Base-by-base conservation (phyloP, 768 basidiomycete species). In the Pleurotus salmoneostramineus region DNA sequence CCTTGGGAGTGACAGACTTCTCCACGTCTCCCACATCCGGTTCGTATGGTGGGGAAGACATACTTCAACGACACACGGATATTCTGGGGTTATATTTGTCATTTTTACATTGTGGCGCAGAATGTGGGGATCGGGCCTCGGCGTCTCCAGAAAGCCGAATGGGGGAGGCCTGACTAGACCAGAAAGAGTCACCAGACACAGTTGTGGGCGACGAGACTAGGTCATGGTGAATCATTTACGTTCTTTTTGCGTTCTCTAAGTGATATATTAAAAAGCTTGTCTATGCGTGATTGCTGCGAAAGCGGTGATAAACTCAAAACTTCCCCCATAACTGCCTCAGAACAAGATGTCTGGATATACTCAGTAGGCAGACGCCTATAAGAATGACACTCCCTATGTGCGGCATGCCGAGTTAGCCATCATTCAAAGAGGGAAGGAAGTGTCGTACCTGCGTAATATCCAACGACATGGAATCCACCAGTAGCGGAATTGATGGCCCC, bases 401-500 rank as follows among this genome's bases (percentile, higher is more conserved):
- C 31, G 21, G 37, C 44, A n/a, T 6, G 44, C 17, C 44, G 6
- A 5, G 3, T 12, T 6, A 40, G 12, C 11, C 17, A 21, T 27
- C 21, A 45, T 45, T 11, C 6, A 15, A 14, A n/a, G 17, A 2
- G 4, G 15, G 44, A 6, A 5, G 44, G 12, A 17, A 2, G 15
- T 11, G 17, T 3, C 10, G n/a, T 40, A 78, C 80, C 81, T 37
- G 83, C 83, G 60, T 79, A 86, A 52, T 75, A 72, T 11, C 82
- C 80, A 10, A 80, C 77, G 4, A 63, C 68, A 17, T 68, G 64
- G 64, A 77, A 87, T 0, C 77, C 73, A 12, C 73, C 73, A 5
- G 83, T 78, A 0, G 74, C 68, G 0, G 64, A 62, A 58, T 78
- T 73, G 60, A 88, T 83, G 2, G 79, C 81, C 1, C 87, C 84